phyloP scores from a whole-genome alignment of 495 filamentous ascomycete genomes.

The Amorphotheca resinae region DNA sequence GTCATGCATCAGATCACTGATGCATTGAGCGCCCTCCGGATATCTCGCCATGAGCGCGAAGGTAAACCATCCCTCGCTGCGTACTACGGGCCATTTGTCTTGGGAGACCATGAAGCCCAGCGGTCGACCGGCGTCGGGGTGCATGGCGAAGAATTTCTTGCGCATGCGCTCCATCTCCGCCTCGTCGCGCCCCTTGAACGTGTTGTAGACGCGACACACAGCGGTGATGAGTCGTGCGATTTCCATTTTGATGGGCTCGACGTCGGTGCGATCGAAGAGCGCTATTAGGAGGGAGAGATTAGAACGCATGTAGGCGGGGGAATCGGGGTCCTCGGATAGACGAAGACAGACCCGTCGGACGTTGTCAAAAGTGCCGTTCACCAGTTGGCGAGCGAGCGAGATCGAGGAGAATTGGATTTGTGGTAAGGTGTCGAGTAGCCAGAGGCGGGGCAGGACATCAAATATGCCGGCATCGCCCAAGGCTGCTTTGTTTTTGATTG shows the following conservation, averaged over 20 bases:
- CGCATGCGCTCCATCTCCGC: slow-evolving; percentile 23
- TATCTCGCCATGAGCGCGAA: slow-evolving; percentile 55
- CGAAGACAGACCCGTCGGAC: slow-evolving; percentile 35
- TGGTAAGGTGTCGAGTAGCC: slow-evolving; percentile 46
- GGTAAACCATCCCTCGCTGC: slow-evolving; percentile 63
- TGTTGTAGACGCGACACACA: slow-evolving; percentile 48
- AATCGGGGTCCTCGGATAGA: slow-evolving; percentile 26
- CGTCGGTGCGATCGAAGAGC: slow-evolving; percentile 44
- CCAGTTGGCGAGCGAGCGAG: slow-evolving; percentile 53
- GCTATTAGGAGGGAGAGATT: slow-evolving; percentile 48
- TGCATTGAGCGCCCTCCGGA: slow-evolving; percentile 35
- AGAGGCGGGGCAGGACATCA: slow-evolving; percentile 43
- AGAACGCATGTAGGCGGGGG: slow-evolving; percentile 31
- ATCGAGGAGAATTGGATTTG: slow-evolving; percentile 60
- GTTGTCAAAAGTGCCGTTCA: slow-evolving; percentile 45
- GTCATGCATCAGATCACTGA: slow-evolving; percentile 36
- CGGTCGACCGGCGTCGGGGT: slow-evolving; percentile 38
- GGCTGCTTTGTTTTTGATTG: slow-evolving; percentile 43
- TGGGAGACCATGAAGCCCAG: slow-evolving; percentile 53
- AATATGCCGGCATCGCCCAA: slow-evolving; percentile 44
- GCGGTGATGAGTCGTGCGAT: slow-evolving; percentile 53
- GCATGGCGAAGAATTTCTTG: slow-evolving; percentile 37
- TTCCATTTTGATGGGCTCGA: slow-evolving; percentile 59
- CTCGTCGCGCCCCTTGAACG: slow-evolving; percentile 21
- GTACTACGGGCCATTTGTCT: slow-evolving; percentile 53